Evolutionary conservation across 106 monocot genomes (phyloP).

Genomic region (Dioscorea zingiberensis): DNA sequence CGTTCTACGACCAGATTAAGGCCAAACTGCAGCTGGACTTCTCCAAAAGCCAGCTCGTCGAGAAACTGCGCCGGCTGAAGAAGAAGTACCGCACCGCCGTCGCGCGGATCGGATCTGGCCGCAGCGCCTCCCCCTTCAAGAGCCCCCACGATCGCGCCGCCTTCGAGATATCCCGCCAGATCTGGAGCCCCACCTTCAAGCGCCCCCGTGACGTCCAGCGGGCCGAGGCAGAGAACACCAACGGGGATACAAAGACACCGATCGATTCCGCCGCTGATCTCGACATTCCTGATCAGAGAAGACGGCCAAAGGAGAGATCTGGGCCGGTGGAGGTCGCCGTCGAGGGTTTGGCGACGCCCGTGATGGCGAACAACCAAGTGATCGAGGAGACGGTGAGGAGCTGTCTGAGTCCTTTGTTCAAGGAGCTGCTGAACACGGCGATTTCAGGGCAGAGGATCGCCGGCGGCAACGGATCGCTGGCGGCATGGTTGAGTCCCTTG

Average conservation of each 20-base stretch:
- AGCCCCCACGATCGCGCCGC: constrained; percentile 74
- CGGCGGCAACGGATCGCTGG: background rate
- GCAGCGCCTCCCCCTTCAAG: constrained; percentile 40
- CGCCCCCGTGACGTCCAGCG: constrained; percentile 18
- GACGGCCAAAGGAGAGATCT: too few relatives aligned
- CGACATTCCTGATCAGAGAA: too few relatives aligned
- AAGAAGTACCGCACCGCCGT: constrained; percentile 90
- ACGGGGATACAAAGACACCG: too few relatives aligned
- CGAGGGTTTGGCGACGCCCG: too few relatives aligned
- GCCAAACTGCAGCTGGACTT: constrained; percentile 78
- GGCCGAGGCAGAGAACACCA: background rate
- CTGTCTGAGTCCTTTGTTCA: constrained; percentile 57
- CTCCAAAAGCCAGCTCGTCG: constrained; percentile 92
- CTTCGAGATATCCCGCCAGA: constrained; percentile 75
- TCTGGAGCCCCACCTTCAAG: constrained; percentile 65
- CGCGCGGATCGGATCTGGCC: constrained; percentile 40
- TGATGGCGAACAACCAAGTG: too few relatives aligned
- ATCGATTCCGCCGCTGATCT: too few relatives aligned
- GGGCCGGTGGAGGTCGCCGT: background rate
- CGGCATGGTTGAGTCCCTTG: background rate
- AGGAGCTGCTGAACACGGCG: constrained; percentile 34
- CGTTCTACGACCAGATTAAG: constrained; percentile 95
- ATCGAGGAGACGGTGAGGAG: constrained; percentile 51
- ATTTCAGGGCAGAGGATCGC: background rate
- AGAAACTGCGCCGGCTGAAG: constrained; percentile 96